Evolutionary conservation across 2,329 filamentous ascomycete species (phyloP).

Genomic region (Ophiosphaerella herpotricha): DNA sequence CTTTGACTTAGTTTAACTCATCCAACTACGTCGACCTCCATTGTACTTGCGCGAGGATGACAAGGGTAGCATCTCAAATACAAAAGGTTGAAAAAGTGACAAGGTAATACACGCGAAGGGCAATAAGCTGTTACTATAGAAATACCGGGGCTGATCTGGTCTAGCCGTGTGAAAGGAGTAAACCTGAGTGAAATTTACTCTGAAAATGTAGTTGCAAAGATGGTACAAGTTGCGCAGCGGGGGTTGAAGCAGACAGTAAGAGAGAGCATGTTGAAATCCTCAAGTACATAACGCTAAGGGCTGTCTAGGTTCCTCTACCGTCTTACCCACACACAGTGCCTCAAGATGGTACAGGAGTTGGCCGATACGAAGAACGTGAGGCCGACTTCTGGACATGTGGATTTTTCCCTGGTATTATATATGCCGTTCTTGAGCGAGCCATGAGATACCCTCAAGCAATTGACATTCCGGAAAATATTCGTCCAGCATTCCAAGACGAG

Average conservation of each 20-base stretch:
- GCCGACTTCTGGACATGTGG: constrained; percentile 45
- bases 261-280: not conserved
- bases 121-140: too few relatives aligned
- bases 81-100: constrained; percentile 1
- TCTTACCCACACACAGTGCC: constrained; percentile 43
- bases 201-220: constrained; percentile 36
- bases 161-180: constrained; percentile 27
- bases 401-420: constrained; percentile 44
- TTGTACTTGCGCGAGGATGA: too few relatives aligned
- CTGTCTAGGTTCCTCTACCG: constrained; percentile 26
- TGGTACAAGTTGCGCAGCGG: constrained; percentile 40
- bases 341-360: constrained; percentile 27
- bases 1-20: too few relatives aligned
- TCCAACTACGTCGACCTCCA: too few relatives aligned
- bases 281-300: not conserved
- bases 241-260: constrained; percentile 29
- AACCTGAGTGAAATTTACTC: constrained; percentile 35
- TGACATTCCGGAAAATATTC: constrained; percentile 19
- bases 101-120: constrained; percentile 11
- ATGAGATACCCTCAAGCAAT: constrained; percentile 36
- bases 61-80: not conserved
- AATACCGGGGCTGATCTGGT: not conserved
- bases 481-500: constrained; percentile 26
- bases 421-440: constrained; percentile 37
- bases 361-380: constrained; percentile 41